These are phyloP conservation scores for Viridothelium virens DNA, from an alignment of 495 filamentous ascomycete genomes.

Conservation along the genomic window DNA sequence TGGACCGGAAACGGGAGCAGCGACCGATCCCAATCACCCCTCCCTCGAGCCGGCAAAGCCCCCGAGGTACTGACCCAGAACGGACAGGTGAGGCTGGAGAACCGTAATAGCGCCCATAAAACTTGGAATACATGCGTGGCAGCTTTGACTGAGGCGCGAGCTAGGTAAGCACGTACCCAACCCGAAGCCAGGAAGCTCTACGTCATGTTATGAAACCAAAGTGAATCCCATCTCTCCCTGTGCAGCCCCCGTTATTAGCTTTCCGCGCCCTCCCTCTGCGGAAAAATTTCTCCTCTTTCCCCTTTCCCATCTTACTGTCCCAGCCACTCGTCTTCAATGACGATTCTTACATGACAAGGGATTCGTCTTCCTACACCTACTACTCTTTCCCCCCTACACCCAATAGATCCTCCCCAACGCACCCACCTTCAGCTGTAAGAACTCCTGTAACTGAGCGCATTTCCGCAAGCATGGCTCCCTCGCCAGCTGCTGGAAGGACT, in stretches of 20 bases:
- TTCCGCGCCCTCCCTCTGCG: background rate
- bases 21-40: background rate
- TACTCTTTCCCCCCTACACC: conserved; percentile 47
- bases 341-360: conserved; percentile 39
- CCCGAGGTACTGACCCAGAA: background rate
- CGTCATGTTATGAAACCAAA: conserved; percentile 9
- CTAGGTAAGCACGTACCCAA: conserved; percentile 7
- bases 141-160: conserved; percentile 10
- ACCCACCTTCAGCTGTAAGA: conserved; percentile 3
- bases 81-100: background rate
- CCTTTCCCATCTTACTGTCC: conserved; percentile 13
- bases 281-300: background rate
- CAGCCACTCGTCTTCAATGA: conserved; percentile 16
- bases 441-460: conserved; percentile 26
- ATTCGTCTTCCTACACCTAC: conserved; percentile 43
- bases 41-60: background rate
- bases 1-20: background rate
- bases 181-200: background rate
- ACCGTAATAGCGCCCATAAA: background rate
- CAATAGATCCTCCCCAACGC: conserved; percentile 36
- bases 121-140: background rate
- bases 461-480: conserved; percentile 39
- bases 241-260: conserved; percentile 14
- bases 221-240: conserved; percentile 4
- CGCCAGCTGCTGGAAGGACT: conserved; percentile 42